Percentiles rank a stretch among this genome's conserved stretches.
Conservation (phyloP, 129 eudicot species). For the Silybum marianum region DNA sequence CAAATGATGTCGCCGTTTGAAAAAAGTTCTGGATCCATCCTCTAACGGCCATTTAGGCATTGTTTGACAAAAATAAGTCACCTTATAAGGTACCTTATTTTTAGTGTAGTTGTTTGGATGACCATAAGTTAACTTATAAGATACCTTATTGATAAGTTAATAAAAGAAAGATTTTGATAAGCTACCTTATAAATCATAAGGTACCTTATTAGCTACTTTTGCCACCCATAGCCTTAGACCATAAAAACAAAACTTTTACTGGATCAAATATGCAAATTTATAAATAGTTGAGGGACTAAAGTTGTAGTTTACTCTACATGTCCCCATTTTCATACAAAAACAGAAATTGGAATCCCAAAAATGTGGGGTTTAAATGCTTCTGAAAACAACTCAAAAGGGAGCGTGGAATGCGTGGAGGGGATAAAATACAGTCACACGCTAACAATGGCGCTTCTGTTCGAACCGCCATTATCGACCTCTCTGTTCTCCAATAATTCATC, state of each 20-base stretch:
- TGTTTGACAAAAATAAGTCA: no score
- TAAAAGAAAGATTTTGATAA: no score
- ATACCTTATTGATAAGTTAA: no score
- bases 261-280: not conserved
- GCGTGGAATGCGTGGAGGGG: conserved; percentile 15
- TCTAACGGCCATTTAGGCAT: not conserved
- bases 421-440: conserved; percentile 10
- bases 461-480: conserved; percentile 43
- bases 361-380: conserved; percentile 25
- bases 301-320: not conserved
- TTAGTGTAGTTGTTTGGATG: no score
- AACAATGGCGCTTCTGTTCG: conserved; percentile 38
- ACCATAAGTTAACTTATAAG: no score
- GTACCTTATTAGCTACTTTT: no score
- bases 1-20: no score
- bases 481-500: conserved; percentile 27
- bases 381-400: not conserved
- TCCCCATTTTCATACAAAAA: not conserved
- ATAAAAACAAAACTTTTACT: not conserved
- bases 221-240: no score
- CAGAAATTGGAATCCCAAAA: conserved; percentile 14
- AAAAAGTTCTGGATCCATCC: no score
- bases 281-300: not conserved
- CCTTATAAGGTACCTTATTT: no score
- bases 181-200: no score